A percentile compares a stretch with the other conserved stretches of the same genome.
phyloP scores from a whole-genome alignment of 352 stramenopile genomes.

The Pythium chondricola region DNA sequence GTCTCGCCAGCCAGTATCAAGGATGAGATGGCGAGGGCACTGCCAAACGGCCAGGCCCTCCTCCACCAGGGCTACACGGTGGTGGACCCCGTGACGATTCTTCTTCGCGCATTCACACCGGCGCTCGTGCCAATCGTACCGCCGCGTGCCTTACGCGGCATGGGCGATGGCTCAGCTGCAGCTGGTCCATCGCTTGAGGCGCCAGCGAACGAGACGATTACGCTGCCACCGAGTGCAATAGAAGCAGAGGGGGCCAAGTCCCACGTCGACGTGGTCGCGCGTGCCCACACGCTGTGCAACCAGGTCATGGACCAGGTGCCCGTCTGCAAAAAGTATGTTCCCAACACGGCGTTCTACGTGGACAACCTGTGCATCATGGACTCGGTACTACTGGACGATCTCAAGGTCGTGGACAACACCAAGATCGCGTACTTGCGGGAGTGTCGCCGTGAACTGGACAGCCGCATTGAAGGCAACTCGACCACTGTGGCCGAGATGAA shows the following conservation, averaged over 20 bases:
- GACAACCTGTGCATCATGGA: slow-evolving; percentile 19
- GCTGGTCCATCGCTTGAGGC: background rate
- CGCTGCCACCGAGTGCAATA: background rate
- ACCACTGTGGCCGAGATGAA: slow-evolving; percentile 1
- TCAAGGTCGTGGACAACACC: slow-evolving; percentile 16
- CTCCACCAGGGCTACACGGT: slow-evolving; percentile 15
- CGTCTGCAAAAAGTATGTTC: slow-evolving; percentile 21
- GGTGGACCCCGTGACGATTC: slow-evolving; percentile 2
- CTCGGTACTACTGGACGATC: slow-evolving; percentile 2
- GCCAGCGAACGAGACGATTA: slow-evolving; percentile 1
- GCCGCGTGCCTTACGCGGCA: slow-evolving; percentile 1
- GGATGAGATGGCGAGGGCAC: slow-evolving; percentile 14
- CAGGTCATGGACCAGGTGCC: slow-evolving; percentile 18
- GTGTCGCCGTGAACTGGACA: slow-evolving; percentile 22
- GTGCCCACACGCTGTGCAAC: slow-evolving; percentile 16
- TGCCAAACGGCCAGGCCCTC: slow-evolving; percentile 9
- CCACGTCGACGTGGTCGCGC: slow-evolving; percentile 1
- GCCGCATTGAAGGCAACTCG: slow-evolving; percentile 8
- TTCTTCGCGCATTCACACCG: slow-evolving; percentile 4
- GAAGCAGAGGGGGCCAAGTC: background rate
- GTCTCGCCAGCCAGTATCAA: slow-evolving; percentile 13
- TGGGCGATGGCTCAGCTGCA: background rate
- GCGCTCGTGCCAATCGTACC: slow-evolving; percentile 3
- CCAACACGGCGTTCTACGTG: slow-evolving; percentile 20
- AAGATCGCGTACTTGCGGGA: slow-evolving; percentile 23